Base-by-base conservation (phyloP, 495 filamentous ascomycete genomes). In the Cetradonia linearis region DNA sequence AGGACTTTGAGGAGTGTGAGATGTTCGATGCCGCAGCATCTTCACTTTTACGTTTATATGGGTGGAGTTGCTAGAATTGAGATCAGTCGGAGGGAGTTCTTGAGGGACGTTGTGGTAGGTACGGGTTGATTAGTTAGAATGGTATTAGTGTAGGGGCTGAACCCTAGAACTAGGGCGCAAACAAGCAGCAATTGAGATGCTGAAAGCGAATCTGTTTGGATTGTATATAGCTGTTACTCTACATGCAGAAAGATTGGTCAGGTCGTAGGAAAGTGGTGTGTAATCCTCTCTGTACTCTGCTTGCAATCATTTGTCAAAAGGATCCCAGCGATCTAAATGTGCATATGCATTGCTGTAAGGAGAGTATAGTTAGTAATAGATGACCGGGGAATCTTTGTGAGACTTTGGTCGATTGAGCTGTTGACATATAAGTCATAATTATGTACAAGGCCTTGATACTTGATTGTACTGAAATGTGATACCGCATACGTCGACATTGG, bases 11-110 rank as follows among this genome's bases (percentile, higher is more conserved):
- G 44, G 40, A 8, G 40, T 5, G 40, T 27, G 44, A 25, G 55
- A 53, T 31, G 49, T 53, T 30, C 49, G 30, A 53, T 53, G 49
- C 49, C 49, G 49, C 16, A 53, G 49, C 49, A 53, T 53, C 49
- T 10, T 23, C 1, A 33, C 8, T 23, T n/a, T 53, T 31, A 28
- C 28, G 14, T 53, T 34, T 53, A 34, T 28, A 53, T 53, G 49
- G 49, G 18, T 16, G 18, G 27, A 30, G 18, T 50, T 28, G 27
- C n/a, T 49, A 23, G 14, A 25, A 49, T 5, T 5, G 18, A 28
- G 46, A 20, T 27, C 46, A 25, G 27, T 23, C 28, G 47, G 48
- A 20, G 4, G 16, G 14, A 7, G 40, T 18, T 10, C 40, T 44
- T 50, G 11, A 16, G 48, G 18, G 14, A 27, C 27, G 13, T 28